Base-by-base conservation (phyloP, 176 grass and related monocot genomes). In the Typha latifolia region DNA sequence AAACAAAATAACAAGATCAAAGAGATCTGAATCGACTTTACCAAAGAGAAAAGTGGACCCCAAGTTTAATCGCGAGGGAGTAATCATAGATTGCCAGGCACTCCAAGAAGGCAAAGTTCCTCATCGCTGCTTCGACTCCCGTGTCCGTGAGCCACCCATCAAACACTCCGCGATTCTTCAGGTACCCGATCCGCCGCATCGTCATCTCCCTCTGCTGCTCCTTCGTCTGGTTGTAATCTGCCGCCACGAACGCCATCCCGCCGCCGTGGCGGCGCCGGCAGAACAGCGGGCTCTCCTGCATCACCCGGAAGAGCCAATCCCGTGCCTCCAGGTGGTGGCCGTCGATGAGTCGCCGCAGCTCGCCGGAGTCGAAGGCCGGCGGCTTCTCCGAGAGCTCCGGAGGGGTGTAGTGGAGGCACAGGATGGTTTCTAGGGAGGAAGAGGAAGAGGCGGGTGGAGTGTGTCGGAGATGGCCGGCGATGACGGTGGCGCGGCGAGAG, bases 41-140 rank as follows among this genome's bases (percentile, higher is more conserved):
- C 92, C 87, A 96, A 49, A 96, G 85, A 52, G 88, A 91, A 71
- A 88, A 96, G 48, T 91, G 87, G 16, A 96, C 87, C 0, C 85
- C 87, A 37, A 89, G 51, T 72, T 96, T 96, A 68, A 96, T 75
- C 52, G 72, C 67, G 21, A 96, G 82, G 11, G 92, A 84, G 64
- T 96, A 88, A 61, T 91, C 87, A 61, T 86, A 96, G 62, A 85
- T 20, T 9, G 78, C 87, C 56, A 96, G 29, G 68, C 78, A 84
- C 12, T 96, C 92, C 8, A 96, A 62, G 8, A 84, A 78, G 1
- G 87, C 85, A 3, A 89, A 64, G 43, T 74, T 77, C 64, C 74
- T 68, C 72, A 81, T 80, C 49, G 77, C 79, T 22, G 71, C 67
- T 7, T 84, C 82, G 3, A 67, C 11, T 9, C 85, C 83, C 3